A percentile compares a stretch with the other conserved stretches of the same genome.
These are phyloP conservation scores for Sporisorium iseilematis-ciliati DNA, from an alignment of 1,284 basidiomycete genomes.

Conservation along the genomic window DNA sequence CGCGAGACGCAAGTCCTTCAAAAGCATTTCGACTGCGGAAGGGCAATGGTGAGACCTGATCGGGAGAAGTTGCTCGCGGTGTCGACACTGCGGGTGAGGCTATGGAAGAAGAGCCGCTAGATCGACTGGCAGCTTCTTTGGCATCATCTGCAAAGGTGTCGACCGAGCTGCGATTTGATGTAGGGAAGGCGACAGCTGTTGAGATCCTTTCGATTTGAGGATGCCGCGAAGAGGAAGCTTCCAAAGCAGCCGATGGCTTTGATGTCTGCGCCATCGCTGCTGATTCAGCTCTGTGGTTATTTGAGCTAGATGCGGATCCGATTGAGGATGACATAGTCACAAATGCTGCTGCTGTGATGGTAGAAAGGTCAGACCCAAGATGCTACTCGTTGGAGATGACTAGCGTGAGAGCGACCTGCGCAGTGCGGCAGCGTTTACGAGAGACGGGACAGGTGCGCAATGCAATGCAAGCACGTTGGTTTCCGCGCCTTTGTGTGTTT, in stretches of 20 bases:
- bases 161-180: conserved; percentile 23
- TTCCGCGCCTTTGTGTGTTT: neutral
- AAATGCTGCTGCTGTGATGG: neutral
- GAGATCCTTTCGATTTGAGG: conserved; percentile 28
- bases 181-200: conserved; percentile 19
- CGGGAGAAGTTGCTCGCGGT: conserved; percentile 37
- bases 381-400: neutral
- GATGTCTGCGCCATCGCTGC: neutral
- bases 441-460: neutral
- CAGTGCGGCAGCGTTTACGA: conserved; percentile 7
- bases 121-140: conserved; percentile 7
- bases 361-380: neutral
- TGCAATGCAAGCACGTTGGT: conserved; percentile 11
- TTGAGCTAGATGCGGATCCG: neutral
- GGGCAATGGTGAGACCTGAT: conserved; percentile 4
- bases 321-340: neutral
- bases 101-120: conserved; percentile 26
- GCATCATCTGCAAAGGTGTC: conserved; percentile 13
- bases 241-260: conserved; percentile 7
- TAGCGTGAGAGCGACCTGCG: conserved; percentile 5
- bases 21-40: conserved; percentile 13
- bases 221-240: conserved; percentile 7
- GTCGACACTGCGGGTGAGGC: conserved; percentile 40
- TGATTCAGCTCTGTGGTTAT: neutral
- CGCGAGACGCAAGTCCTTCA: conserved; percentile 8